phyloP scores from a whole-genome alignment of 1,284 basidiomycete species.

The Ceratorhiza oryzae-sativae region DNA sequence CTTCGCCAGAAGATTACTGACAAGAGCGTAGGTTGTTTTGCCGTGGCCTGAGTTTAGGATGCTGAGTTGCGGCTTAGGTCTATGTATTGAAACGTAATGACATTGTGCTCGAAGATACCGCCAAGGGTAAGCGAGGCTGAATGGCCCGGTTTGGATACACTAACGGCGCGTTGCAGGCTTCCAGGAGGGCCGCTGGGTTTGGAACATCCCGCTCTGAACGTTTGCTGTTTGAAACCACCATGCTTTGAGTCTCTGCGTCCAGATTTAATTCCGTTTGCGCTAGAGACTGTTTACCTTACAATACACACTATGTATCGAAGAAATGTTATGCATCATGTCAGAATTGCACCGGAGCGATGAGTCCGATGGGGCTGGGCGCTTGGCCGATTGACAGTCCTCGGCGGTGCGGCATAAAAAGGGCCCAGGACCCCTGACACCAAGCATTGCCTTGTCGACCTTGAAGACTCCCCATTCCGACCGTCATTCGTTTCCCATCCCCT shows the following conservation, averaged over 20 bases:
- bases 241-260: slow-evolving; percentile 21
- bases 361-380: slow-evolving; percentile 12
- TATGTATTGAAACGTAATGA: slow-evolving; percentile 97
- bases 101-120: slow-evolving; percentile 93
- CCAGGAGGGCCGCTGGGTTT: slow-evolving; percentile 83
- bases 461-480: slow-evolving; percentile 29
- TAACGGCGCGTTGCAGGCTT: slow-evolving; percentile 65
- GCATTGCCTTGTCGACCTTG: slow-evolving; percentile 38
- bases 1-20: slow-evolving; percentile 93
- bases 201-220: slow-evolving; percentile 63
- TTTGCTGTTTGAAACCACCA: slow-evolving; percentile 4
- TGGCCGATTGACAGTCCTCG: background rate
- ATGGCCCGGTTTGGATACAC: background rate
- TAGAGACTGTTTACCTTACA: slow-evolving; percentile 37
- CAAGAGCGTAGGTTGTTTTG: slow-evolving; percentile 71
- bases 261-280: background rate
- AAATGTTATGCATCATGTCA: slow-evolving; percentile 7
- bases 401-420: slow-evolving; percentile 21
- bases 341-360: background rate
- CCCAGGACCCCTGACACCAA: slow-evolving; percentile 33
- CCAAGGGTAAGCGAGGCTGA: slow-evolving; percentile 49
- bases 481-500: slow-evolving; percentile 35
- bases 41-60: slow-evolving; percentile 7
- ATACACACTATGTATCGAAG: slow-evolving; percentile 32
- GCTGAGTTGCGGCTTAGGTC: slow-evolving; percentile 58